Percentiles rank a stretch among this genome's conserved stretches.
phyloP scores from a whole-genome alignment of 106 monocot species.

The Apostasia shenzhenica region DNA sequence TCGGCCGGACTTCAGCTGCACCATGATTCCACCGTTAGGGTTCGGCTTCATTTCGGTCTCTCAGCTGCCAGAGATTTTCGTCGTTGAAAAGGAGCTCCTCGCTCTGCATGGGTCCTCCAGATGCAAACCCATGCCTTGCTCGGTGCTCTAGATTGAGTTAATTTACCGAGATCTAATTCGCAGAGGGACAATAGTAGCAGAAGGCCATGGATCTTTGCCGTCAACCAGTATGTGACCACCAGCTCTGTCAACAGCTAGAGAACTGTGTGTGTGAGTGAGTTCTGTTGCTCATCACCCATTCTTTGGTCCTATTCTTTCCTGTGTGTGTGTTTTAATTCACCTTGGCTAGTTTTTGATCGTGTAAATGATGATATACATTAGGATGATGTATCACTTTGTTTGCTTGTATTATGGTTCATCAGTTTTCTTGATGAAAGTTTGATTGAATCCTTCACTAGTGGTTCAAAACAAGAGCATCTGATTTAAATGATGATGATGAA shows the following conservation, averaged over 20 bases:
- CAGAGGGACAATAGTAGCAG: conserved; percentile 31
- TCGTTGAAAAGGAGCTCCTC: conserved; percentile 33
- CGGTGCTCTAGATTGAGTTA: conserved; percentile 32
- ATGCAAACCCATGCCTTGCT: conserved; percentile 38
- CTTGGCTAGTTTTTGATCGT: too few relatives aligned
- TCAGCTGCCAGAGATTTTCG: conserved; percentile 48
- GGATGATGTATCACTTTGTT: too few relatives aligned
- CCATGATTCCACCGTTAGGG: conserved; percentile 25
- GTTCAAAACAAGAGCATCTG: too few relatives aligned
- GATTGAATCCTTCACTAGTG: too few relatives aligned
- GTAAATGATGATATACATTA: too few relatives aligned
- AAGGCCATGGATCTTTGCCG: conserved; percentile 28
- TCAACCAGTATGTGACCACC: conserved; percentile 20
- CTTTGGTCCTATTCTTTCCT: conserved; percentile 4
- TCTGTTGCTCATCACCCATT: not conserved
- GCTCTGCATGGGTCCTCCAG: conserved; percentile 41
- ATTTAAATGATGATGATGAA: too few relatives aligned
- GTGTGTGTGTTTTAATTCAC: too few relatives aligned
- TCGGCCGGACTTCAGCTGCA: conserved; percentile 26
- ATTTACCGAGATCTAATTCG: conserved; percentile 36
- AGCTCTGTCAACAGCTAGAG: conserved; percentile 2
- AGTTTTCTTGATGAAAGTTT: too few relatives aligned
- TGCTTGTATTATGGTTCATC: too few relatives aligned
- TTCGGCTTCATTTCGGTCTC: conserved; percentile 40
- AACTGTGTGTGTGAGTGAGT: not conserved